Evolutionary conservation across 371 early-diverging fungal species (phyloP).

Genomic region (Spraguea lophii): DNA sequence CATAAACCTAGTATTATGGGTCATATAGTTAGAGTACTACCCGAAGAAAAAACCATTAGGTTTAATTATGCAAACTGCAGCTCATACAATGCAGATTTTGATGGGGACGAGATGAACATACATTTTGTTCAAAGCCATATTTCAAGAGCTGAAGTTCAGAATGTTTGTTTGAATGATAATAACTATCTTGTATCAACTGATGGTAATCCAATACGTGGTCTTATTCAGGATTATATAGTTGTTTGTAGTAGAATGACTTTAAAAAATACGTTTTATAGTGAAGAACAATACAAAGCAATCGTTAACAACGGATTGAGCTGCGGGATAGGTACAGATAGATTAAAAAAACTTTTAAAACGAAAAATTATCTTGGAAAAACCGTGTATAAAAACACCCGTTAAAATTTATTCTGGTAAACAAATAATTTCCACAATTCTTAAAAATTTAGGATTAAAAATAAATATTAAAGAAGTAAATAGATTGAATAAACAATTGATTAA

Average conservation of each 20-base stretch:
- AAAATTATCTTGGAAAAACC: slow-evolving; percentile 59
- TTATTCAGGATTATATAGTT: slow-evolving; percentile 96
- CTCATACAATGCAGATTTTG: slow-evolving; percentile 96
- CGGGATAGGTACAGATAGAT: slow-evolving; percentile 46
- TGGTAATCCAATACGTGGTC: slow-evolving; percentile 88
- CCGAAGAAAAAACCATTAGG: slow-evolving; percentile 88
- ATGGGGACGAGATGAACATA: slow-evolving; percentile 99
- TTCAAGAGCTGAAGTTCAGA: slow-evolving; percentile 73
- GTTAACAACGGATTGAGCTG: slow-evolving; percentile 58
- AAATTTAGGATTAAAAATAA: slow-evolving; percentile 50
- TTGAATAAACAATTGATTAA: slow-evolving; percentile 56
- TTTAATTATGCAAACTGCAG: slow-evolving; percentile 96
- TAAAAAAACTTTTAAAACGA: slow-evolving; percentile 16
- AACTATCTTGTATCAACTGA: slow-evolving; percentile 91
- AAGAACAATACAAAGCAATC: slow-evolving; percentile 72
- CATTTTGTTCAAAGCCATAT: slow-evolving; percentile 94
- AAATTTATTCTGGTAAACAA: slow-evolving; percentile 91
- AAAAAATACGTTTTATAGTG: slow-evolving; percentile 65
- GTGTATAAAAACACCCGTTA: slow-evolving; percentile 60
- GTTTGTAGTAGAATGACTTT: slow-evolving; percentile 75
- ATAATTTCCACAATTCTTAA: slow-evolving; percentile 45
- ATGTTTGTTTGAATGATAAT: slow-evolving; percentile 76
- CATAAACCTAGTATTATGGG: slow-evolving; percentile 99
- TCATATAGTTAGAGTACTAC: slow-evolving; percentile 78
- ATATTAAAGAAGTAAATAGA: slow-evolving; percentile 63